Conservation (phyloP, 1,139 yeast species). For the Lodderomyces beijingensis region DNA sequence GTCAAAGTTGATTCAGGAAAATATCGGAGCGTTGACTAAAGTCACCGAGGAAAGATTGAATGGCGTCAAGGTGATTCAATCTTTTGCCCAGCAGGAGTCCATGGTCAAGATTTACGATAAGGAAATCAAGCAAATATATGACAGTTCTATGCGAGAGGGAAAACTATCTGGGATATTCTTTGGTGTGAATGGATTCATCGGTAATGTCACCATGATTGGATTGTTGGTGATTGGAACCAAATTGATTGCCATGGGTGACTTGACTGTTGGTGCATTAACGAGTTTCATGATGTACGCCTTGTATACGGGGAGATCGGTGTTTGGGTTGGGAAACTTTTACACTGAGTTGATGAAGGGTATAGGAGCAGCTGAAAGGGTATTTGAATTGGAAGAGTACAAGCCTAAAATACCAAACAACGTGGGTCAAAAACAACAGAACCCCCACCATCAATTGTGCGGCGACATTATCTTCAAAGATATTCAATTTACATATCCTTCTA, state of each 20-base stretch:
- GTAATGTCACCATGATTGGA: slow-evolving; percentile 74
- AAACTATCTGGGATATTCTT: slow-evolving; percentile 70
- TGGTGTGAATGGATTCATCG: slow-evolving; percentile 74
- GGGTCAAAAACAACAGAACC: slow-evolving; percentile 57
- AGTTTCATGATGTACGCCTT: slow-evolving; percentile 93
- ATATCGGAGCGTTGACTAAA: slow-evolving; percentile 80
- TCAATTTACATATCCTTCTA: slow-evolving; percentile 78
- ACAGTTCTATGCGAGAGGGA: slow-evolving; percentile 77
- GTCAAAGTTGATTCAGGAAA: slow-evolving; percentile 76
- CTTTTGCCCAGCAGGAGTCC: slow-evolving; percentile 77
- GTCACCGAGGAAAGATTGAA: slow-evolving; percentile 89
- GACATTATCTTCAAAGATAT: slow-evolving; percentile 64
- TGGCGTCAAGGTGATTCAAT: slow-evolving; percentile 81
- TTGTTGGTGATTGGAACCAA: slow-evolving; percentile 78
- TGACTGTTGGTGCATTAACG: slow-evolving; percentile 85
- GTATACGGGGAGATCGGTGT: slow-evolving; percentile 85
- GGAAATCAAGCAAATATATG: slow-evolving; percentile 70
- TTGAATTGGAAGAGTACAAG: slow-evolving; percentile 76
- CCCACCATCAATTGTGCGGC: slow-evolving; percentile 27
- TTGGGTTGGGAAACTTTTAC: slow-evolving; percentile 85
- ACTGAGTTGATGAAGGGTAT: slow-evolving; percentile 95
- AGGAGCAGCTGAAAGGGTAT: slow-evolving; percentile 91
- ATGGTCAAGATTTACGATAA: slow-evolving; percentile 47
- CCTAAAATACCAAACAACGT: slow-evolving; percentile 62
- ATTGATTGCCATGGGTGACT: slow-evolving; percentile 63